Percentiles rank a stretch among this genome's conserved stretches.
Conservation (phyloP, 2,329 filamentous ascomycete genomes). For the Cercospora beticola region DNA sequence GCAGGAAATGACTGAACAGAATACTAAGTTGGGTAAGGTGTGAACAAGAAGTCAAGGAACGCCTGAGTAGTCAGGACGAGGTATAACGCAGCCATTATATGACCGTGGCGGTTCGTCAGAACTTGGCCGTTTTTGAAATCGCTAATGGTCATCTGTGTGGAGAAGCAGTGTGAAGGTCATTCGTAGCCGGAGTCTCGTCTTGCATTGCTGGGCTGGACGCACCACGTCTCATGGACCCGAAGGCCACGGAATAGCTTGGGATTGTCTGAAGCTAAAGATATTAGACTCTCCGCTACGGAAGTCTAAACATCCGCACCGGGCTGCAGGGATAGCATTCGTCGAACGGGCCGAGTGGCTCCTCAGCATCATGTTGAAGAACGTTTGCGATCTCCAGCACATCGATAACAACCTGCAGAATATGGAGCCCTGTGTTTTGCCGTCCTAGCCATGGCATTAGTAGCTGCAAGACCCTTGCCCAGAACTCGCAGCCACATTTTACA, state of each 20-base stretch:
- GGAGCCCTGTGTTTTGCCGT: neutral
- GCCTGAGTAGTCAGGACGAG: neutral
- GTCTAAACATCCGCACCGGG: conserved; percentile 8
- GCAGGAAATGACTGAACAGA: neutral
- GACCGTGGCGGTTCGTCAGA: neutral
- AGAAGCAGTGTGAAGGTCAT: conserved; percentile 3
- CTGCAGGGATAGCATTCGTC: conserved; percentile 6
- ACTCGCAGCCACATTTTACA: neutral
- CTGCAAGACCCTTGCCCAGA: neutral
- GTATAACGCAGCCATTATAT: neutral
- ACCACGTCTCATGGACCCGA: conserved; percentile 13
- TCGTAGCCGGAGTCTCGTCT: conserved; percentile 11
- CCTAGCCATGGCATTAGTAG: neutral
- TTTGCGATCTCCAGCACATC: neutral
- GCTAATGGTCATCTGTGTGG: neutral
- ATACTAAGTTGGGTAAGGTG: neutral
- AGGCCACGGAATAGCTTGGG: conserved; percentile 18
- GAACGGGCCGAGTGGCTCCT: neutral
- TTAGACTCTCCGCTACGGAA: conserved; percentile 14
- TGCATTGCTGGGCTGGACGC: conserved; percentile 8
- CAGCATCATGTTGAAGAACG: neutral
- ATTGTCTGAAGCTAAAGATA: conserved; percentile 15
- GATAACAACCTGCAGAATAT: neutral
- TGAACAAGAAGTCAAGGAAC: neutral
- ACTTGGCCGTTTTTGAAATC: neutral